Conservation (phyloP, 768 basidiomycete species). For the Sarcodon aspratus region DNA sequence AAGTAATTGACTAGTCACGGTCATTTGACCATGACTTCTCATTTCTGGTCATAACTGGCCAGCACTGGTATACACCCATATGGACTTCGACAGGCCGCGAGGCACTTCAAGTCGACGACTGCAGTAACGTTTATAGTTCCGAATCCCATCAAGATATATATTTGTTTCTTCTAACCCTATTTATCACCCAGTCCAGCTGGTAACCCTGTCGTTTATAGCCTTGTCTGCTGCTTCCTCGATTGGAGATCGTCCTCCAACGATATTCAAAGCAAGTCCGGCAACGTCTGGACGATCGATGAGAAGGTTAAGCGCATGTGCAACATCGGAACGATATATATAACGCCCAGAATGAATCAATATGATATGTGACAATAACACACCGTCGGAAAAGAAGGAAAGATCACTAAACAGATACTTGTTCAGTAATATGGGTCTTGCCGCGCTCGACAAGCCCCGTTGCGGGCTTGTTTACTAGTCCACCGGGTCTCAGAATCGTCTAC, state of each 20-base stretch:
- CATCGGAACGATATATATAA: constrained; percentile 39
- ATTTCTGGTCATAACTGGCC: no score
- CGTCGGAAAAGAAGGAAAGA: no score
- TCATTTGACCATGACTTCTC: no score
- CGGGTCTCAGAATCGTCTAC: constrained; percentile 62
- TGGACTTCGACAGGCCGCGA: no score
- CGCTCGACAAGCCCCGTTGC: constrained; percentile 40
- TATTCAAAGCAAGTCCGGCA: constrained; percentile 44
- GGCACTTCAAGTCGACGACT: no score
- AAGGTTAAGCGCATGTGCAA: constrained; percentile 34
- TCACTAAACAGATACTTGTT: constrained; percentile 31
- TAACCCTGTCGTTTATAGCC: constrained; percentile 37
- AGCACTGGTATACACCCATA: no score
- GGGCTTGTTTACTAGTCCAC: constrained; percentile 34
- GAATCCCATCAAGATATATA: neutral
- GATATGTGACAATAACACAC: no score
- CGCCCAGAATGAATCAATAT: no score
- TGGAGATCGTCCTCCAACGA: constrained; percentile 40
- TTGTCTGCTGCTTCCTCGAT: constrained; percentile 37
- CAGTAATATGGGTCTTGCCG: constrained; percentile 40
- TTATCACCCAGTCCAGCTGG: constrained; percentile 14
- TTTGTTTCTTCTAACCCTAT: neutral
- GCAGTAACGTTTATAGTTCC: no score
- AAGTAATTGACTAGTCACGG: no score
- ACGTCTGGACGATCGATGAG: constrained; percentile 40